phyloP scores from a whole-genome alignment of 2,329 filamentous ascomycete genomes.

The Cladophialophora immunda region DNA sequence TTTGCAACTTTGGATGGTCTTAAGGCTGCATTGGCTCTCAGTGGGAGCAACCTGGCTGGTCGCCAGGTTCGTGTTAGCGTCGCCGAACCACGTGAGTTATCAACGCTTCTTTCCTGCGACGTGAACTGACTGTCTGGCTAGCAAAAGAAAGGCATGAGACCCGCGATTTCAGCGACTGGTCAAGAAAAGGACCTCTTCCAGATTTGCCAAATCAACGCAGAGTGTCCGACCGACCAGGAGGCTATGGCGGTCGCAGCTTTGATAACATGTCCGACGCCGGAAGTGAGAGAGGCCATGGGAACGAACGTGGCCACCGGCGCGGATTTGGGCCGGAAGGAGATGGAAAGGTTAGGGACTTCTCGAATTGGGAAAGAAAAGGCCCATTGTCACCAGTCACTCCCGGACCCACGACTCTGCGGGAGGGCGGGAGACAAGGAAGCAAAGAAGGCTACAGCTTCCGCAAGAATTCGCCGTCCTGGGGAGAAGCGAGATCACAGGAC shows the following conservation, averaged over 20 bases:
- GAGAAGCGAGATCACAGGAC: constrained; percentile 72
- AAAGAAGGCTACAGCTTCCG: constrained; percentile 68
- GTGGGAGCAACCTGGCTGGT: constrained; percentile 83
- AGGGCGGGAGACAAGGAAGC: constrained; percentile 67
- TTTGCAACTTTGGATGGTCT: constrained; percentile 87
- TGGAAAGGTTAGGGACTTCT: constrained; percentile 80
- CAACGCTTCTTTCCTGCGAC: not conserved
- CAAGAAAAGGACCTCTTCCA: constrained; percentile 87
- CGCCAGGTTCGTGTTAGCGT: constrained; percentile 92
- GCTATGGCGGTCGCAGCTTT: constrained; percentile 62
- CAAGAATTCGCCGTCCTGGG: constrained; percentile 78
- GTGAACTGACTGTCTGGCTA: constrained; percentile 49
- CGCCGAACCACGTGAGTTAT: constrained; percentile 89
- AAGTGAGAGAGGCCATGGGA: constrained; percentile 56
- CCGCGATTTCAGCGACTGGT: constrained; percentile 89
- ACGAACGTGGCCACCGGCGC: constrained; percentile 68
- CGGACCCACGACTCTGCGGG: constrained; percentile 53
- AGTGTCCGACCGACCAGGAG: constrained; percentile 59
- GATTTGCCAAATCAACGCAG: constrained; percentile 71
- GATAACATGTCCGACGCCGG: constrained; percentile 63
- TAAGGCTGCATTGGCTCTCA: constrained; percentile 86
- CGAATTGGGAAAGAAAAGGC: constrained; percentile 94
- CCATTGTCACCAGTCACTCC: constrained; percentile 77
- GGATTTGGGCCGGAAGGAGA: constrained; percentile 72
- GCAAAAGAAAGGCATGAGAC: constrained; percentile 83